phyloP scores from a whole-genome alignment of 768 basidiomycete species.

The Arthromyces matolae region DNA sequence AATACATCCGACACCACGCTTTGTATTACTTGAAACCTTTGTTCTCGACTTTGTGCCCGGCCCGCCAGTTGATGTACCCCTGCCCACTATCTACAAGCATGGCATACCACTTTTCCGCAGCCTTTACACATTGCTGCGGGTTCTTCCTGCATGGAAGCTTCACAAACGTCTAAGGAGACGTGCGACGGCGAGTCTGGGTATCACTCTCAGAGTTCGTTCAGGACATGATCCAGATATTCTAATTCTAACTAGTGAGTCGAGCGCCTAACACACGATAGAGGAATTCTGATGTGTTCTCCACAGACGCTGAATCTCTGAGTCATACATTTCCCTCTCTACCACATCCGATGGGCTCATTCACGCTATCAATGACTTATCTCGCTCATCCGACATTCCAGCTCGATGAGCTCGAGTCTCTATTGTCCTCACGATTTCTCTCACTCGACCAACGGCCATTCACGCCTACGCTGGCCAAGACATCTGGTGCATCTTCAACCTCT shows the following conservation, averaged over 20 bases:
- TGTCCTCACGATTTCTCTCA: constrained; percentile 70
- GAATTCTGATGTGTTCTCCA: constrained; percentile 30
- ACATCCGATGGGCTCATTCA: constrained; percentile 63
- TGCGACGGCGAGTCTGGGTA: constrained; percentile 38
- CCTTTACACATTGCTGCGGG: constrained; percentile 65
- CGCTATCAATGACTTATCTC: constrained; percentile 62
- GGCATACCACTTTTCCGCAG: constrained; percentile 80
- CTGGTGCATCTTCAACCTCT: constrained; percentile 21
- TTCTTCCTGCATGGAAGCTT: constrained; percentile 76
- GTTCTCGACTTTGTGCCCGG: constrained; percentile 42
- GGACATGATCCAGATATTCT: constrained; percentile 22
- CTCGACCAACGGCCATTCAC: constrained; percentile 67
- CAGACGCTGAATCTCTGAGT: constrained; percentile 41
- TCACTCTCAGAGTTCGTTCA: constrained; percentile 44
- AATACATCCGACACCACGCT: constrained; percentile 64
- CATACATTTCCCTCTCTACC: constrained; percentile 65
- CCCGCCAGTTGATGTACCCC: constrained; percentile 47
- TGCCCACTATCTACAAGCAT: constrained; percentile 81
- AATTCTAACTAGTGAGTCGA: constrained; percentile 17
- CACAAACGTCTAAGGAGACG: constrained; percentile 54
- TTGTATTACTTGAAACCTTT: constrained; percentile 75
- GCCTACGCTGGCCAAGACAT: constrained; percentile 67
- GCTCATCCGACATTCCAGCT: constrained; percentile 65
- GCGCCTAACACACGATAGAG: constrained; percentile 25
- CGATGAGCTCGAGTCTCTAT: constrained; percentile 72